A percentile compares a stretch with the other conserved stretches of the same genome.
Conservation (phyloP, 139 green algal species). For the Tetraselmis striata region DNA sequence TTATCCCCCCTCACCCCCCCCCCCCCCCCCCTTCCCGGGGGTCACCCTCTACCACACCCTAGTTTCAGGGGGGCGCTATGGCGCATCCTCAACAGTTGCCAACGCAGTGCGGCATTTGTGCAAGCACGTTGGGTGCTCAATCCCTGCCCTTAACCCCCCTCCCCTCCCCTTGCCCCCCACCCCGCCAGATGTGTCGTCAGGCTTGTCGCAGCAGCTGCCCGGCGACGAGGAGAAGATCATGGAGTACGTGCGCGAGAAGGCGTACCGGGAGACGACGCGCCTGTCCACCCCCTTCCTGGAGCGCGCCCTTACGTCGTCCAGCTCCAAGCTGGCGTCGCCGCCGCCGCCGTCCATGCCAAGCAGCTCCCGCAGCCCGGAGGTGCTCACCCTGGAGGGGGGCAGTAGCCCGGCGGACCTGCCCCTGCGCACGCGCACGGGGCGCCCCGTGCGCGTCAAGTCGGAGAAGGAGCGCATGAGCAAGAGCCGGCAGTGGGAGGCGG, state of each 20-base stretch:
- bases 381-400: not conserved
- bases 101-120: too few species aligned
- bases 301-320: not conserved
- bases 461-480: not conserved
- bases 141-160: too few species aligned
- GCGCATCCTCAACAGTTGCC: too few species aligned
- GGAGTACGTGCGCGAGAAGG: not conserved
- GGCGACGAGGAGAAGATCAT: not conserved
- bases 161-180: too few species aligned
- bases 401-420: not conserved
- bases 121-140: too few species aligned
- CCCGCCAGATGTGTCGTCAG: too few species aligned
- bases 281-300: not conserved
- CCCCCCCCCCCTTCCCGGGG: too few species aligned
- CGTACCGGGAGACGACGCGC: not conserved
- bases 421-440: too few species aligned
- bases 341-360: not conserved
- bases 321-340: too few species aligned
- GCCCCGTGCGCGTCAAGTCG: not conserved
- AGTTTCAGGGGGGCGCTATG: too few species aligned
- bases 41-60: too few species aligned
- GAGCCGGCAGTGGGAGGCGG: not conserved
- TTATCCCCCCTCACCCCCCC: too few species aligned
- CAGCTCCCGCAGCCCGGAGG: not conserved
- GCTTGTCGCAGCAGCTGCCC: not conserved